Conservation (phyloP, 805 yeast genomes). For the Alloascoidea africana region DNA sequence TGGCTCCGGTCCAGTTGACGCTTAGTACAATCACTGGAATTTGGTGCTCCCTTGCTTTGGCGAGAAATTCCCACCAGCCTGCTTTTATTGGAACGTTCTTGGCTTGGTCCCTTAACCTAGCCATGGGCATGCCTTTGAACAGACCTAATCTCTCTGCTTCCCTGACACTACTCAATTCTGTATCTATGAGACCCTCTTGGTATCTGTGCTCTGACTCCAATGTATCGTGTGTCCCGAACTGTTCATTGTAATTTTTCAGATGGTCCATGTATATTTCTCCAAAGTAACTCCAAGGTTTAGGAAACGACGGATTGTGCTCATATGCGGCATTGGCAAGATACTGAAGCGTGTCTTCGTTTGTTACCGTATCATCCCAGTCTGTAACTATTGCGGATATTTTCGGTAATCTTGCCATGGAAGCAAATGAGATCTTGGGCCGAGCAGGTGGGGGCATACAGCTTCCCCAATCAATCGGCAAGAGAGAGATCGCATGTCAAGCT, state of each 20-base stretch:
- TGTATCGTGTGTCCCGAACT: constrained; percentile 18
- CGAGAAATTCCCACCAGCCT: constrained; percentile 23
- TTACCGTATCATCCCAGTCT: constrained; percentile 60
- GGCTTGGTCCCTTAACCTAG: constrained; percentile 21
- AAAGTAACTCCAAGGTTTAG: constrained; percentile 27
- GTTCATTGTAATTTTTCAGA: constrained; percentile 17
- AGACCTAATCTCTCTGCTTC: constrained; percentile 22
- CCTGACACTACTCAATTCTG: constrained; percentile 33
- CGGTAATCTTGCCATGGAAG: neutral
- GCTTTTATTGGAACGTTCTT: constrained; percentile 20
- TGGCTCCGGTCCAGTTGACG: constrained; percentile 43
- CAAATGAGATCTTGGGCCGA: too few relatives aligned
- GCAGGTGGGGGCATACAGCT: too few relatives aligned
- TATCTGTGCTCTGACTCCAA: constrained; percentile 27
- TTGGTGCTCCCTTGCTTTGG: constrained; percentile 7
- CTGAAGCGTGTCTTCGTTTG: constrained; percentile 36
- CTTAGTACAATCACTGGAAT: constrained; percentile 33
- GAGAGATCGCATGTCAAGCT: too few relatives aligned
- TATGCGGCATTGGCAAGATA: constrained; percentile 36
- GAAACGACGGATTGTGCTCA: constrained; percentile 19
- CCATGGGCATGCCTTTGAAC: constrained; percentile 25
- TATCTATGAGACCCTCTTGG: constrained; percentile 27
- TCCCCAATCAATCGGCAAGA: too few relatives aligned
- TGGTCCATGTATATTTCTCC: constrained; percentile 25
- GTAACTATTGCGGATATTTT: constrained; percentile 19